phyloP scores from a whole-genome alignment of 2,329 filamentous ascomycete genomes.

The Fusarium newnesense region DNA sequence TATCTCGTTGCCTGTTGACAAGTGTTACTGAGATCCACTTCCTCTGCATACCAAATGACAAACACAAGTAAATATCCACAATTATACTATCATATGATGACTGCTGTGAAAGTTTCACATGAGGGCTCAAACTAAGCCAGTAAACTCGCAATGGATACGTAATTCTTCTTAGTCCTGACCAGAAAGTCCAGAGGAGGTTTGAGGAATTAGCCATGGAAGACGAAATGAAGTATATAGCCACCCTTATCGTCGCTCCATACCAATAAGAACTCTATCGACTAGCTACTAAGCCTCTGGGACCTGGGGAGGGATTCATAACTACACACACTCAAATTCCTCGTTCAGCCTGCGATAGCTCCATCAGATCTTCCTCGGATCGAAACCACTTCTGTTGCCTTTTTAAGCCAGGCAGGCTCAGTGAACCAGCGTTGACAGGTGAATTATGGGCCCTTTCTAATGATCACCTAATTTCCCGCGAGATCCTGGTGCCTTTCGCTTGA shows the following conservation, averaged over 20 bases:
- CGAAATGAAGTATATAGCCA: background rate
- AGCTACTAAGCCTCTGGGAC: background rate
- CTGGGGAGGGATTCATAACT: background rate
- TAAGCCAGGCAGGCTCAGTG: too few relatives aligned
- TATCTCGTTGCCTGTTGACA: background rate
- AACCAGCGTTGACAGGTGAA: background rate
- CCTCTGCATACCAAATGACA: slow-evolving; percentile 11
- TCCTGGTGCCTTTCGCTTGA: background rate
- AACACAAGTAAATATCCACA: slow-evolving; percentile 10
- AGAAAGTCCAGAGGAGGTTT: background rate
- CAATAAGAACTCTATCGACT: background rate
- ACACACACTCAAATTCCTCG: background rate
- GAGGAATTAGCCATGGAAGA: background rate
- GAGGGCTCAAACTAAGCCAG: background rate
- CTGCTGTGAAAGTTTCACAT: background rate
- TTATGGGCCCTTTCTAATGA: background rate
- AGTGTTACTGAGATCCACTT: background rate
- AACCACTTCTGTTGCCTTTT: background rate
- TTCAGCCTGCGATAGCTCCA: background rate
- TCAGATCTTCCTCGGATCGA: background rate
- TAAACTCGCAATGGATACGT: background rate
- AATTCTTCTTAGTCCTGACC: background rate
- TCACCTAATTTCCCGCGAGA: background rate
- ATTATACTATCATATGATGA: background rate
- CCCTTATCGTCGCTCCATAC: background rate